These are phyloP conservation scores for Sporisorium iseilematis-ciliati DNA, from an alignment of 1,284 basidiomycete genomes.

Conservation along the genomic window DNA sequence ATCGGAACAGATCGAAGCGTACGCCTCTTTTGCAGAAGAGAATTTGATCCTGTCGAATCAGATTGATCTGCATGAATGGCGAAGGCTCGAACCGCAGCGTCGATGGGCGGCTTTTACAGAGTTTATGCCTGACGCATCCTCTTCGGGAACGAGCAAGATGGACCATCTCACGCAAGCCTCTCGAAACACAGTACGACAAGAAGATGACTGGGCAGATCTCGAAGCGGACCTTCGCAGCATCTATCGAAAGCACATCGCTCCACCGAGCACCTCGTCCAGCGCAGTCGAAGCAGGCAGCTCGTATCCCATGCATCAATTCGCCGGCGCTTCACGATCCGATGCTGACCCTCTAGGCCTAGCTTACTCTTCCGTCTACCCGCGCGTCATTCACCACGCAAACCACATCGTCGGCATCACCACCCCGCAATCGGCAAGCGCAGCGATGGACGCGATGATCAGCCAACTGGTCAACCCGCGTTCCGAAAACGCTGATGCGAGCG, in stretches of 20 bases:
- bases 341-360: constrained; percentile 28
- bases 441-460: constrained; percentile 22
- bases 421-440: constrained; percentile 7
- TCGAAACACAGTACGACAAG: not conserved
- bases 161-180: not conserved
- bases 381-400: constrained; percentile 39
- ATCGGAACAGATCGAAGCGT: constrained; percentile 76
- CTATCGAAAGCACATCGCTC: constrained; percentile 23
- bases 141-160: constrained; percentile 1
- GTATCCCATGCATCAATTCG: constrained; percentile 35
- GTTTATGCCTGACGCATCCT: constrained; percentile 16
- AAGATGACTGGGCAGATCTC: constrained; percentile 7
- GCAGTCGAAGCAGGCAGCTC: constrained; percentile 5
- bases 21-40: constrained; percentile 77
- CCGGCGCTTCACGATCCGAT: not conserved
- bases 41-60: constrained; percentile 71
- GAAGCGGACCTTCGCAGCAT: constrained; percentile 25
- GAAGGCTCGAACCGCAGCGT: constrained; percentile 24
- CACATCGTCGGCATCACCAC: constrained; percentile 34
- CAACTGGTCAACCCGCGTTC: constrained; percentile 5
- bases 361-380: constrained; percentile 29
- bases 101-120: constrained; percentile 37
- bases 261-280: not conserved
- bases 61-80: constrained; percentile 45
- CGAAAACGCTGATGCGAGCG: constrained; percentile 2